Evolutionary conservation across 2,329 filamentous ascomycete genomes (phyloP), one percentile per base, ranked within the genome.

Genomic region (Tetracladium maxilliforme): DNA sequence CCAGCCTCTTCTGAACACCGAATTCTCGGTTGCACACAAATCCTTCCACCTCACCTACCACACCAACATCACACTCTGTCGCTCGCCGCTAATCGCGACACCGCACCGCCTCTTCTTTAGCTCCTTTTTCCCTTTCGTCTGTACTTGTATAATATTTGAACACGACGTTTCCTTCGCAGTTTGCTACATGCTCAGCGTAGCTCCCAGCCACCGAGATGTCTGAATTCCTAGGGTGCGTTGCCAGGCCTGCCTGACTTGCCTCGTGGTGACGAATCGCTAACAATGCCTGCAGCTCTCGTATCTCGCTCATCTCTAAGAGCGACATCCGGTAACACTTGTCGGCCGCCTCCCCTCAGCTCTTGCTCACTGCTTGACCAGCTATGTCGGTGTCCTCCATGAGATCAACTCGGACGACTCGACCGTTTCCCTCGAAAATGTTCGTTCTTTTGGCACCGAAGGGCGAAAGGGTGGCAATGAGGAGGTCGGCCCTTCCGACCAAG

Each of bases 371-470:
- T 28, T 30, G 28, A 32, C 30, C 45, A 94, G 86, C 56, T 95
- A 95, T 60, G 82, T 92, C 46, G 90, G 90, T 39, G 87, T 80
- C 27, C 73, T 98, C 26, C 84, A 94, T 58, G 82, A 94, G 52
- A 98, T 98, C 68, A 94, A 94, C 55, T 92, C 87, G 33, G 86
- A 93, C 52, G 80, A 83, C 41, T 92, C 87, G 23, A 95, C 90
- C 36, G 92, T 98, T 44, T 92, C 90, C 21, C 73, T 98, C 36
- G 86, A 98, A 50, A 87, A 93, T 68, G 90, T 98, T 49, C 71
- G 75, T 35, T 95, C 87, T 4, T 92, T 77, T 47, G 90, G 90
- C 40, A 94, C 90, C 16, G 90, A 98, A 58, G 86, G 84, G 29
- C 81, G 90, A 36, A 77, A 76, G 45, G 70, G 65, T 38, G 73